Percentiles rank a stretch among this genome's conserved stretches.
Evolutionary conservation across 176 grass and related monocot genomes (phyloP).

Genomic region (Rhynchospora pubera): DNA sequence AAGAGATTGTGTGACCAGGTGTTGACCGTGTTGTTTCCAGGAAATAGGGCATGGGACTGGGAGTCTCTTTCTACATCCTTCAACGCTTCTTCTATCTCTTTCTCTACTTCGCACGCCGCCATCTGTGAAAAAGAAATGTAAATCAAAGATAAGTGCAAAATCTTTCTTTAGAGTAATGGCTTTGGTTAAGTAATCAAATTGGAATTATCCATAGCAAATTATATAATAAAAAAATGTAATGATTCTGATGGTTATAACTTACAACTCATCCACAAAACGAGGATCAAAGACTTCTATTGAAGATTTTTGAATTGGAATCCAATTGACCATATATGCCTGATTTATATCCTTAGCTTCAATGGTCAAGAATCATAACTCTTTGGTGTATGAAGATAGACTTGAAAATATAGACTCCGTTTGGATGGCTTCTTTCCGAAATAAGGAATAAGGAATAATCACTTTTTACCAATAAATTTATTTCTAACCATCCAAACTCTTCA

Average conservation of each 20-base stretch:
- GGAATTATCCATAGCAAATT: too few relatives aligned
- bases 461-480: too few relatives aligned
- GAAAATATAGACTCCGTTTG: too few relatives aligned
- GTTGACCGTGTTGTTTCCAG: constrained; percentile 30
- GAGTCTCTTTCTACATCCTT: constrained; percentile 36
- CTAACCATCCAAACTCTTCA: too few relatives aligned
- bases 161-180: not conserved
- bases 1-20: too few relatives aligned
- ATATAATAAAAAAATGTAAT: too few relatives aligned
- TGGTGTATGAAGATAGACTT: not conserved
- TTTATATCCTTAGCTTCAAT: not conserved
- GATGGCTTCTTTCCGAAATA: too few relatives aligned
- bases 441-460: too few relatives aligned
- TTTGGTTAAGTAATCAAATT: not conserved
- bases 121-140: constrained; percentile 30
- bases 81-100: constrained; percentile 48
- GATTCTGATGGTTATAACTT: too few relatives aligned
- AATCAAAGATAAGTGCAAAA: not conserved
- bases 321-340: not conserved
- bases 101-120: constrained; percentile 50
- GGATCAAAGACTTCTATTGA: not conserved
- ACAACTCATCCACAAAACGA: not conserved
- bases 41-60: constrained; percentile 15
- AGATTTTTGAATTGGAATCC: not conserved
- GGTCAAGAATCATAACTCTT: not conserved